Conservation (phyloP, 441 rosid genomes). For the Codiaeum variegatum region DNA sequence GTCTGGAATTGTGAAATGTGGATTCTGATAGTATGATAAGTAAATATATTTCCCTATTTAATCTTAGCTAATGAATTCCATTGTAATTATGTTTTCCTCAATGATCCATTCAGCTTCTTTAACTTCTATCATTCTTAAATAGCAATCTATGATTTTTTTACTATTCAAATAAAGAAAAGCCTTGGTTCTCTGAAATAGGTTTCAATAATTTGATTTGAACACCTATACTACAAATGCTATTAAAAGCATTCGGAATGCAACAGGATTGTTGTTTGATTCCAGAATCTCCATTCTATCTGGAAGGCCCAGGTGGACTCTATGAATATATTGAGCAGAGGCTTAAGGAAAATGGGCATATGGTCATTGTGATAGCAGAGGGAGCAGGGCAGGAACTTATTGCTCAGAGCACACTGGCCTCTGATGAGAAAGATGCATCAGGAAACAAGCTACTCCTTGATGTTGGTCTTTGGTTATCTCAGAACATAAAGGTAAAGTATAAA, state of each 20-base stretch:
- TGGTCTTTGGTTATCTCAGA: conserved; percentile 61
- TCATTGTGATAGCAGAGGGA: conserved; percentile 78
- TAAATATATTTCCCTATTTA: neutral
- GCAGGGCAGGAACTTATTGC: conserved; percentile 69
- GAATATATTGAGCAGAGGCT: conserved; percentile 60
- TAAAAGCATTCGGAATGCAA: conserved; percentile 28
- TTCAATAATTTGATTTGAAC: conserved; percentile 1
- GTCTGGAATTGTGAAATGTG: neutral
- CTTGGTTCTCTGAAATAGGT: neutral
- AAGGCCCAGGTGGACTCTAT: conserved; percentile 67
- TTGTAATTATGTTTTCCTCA: neutral
- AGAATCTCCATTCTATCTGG: conserved; percentile 74
- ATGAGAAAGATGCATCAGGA: conserved; percentile 68
- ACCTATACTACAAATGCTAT: neutral
- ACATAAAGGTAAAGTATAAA: conserved; percentile 51
- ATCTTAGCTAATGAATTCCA: neutral
- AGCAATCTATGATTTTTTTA: neutral
- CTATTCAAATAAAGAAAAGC: conserved; percentile 2
- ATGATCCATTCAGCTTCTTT: neutral
- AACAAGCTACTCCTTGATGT: conserved; percentile 67
- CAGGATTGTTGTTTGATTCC: conserved; percentile 93
- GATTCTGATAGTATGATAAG: neutral
- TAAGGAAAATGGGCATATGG: conserved; percentile 71
- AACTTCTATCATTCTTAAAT: neutral
- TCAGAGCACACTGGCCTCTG: conserved; percentile 28